These are phyloP conservation scores for Gamsiella multidivaricata DNA, from an alignment of 192 early-diverging fungal species.

Conservation along the genomic window DNA sequence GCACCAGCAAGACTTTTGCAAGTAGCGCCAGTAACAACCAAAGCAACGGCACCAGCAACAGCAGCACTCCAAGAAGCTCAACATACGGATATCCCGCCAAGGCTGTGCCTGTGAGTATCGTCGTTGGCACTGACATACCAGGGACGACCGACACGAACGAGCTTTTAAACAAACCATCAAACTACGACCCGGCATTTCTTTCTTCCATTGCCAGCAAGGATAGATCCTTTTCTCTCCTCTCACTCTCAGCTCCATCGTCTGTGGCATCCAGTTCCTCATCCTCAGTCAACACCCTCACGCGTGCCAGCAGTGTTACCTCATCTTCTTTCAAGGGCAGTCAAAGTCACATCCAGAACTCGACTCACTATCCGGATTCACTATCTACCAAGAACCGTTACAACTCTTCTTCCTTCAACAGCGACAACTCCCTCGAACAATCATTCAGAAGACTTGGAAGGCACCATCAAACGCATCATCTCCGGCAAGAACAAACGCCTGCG, in stretches of 20 bases:
- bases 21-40: slow-evolving; percentile 6
- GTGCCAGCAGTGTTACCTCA: slow-evolving; percentile 33
- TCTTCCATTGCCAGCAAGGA: slow-evolving; percentile 12
- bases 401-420: slow-evolving; percentile 22
- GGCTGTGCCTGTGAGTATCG: slow-evolving; percentile 16
- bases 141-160: not conserved
- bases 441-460: slow-evolving; percentile 10
- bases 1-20: not conserved
- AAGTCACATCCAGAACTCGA: slow-evolving; percentile 10
- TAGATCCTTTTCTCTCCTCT: slow-evolving; percentile 30
- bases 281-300: slow-evolving; percentile 40
- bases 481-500: slow-evolving; percentile 39
- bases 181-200: slow-evolving; percentile 4
- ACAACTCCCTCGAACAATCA: slow-evolving; percentile 17
- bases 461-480: slow-evolving; percentile 13
- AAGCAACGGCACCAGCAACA: slow-evolving; percentile 13
- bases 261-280: slow-evolving; percentile 42
- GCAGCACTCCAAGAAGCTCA: slow-evolving; percentile 28
- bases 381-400: not conserved
- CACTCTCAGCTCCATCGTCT: slow-evolving; percentile 41
- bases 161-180: not conserved
- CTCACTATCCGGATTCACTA: slow-evolving; percentile 12
- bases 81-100: not conserved
- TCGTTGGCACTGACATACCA: slow-evolving; percentile 20
- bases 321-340: slow-evolving; percentile 25